Evolutionary conservation across 2,329 filamentous ascomycete species (phyloP).

Genomic region (Fusarium luffae): DNA sequence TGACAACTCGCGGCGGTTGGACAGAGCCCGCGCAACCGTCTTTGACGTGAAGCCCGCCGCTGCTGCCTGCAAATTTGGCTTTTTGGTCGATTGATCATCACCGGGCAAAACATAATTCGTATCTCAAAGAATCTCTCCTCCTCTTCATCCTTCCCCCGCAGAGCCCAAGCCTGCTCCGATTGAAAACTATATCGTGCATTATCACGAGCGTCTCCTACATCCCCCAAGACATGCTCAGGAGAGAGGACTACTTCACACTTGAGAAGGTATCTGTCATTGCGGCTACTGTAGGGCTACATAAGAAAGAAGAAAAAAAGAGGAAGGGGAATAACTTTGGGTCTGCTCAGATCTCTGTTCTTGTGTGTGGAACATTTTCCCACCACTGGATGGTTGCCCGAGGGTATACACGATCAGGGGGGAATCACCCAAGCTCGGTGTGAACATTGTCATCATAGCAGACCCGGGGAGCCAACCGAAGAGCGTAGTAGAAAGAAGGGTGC

Average conservation of each 20-base stretch:
- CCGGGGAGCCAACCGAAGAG: neutral
- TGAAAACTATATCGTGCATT: conserved; percentile 62
- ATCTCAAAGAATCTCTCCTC: conserved; percentile 15
- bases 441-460: conserved; percentile 44
- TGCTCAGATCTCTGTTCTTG: conserved; percentile 66
- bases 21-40: conserved; percentile 17
- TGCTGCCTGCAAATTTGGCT: conserved; percentile 69
- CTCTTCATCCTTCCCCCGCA: neutral
- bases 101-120: conserved; percentile 49
- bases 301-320: neutral
- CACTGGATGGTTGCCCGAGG: conserved; percentile 16
- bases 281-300: conserved; percentile 43
- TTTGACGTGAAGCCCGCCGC: conserved; percentile 39
- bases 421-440: conserved; percentile 42
- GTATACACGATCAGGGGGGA: conserved; percentile 26
- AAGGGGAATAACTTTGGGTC: conserved; percentile 11
- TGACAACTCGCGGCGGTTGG: conserved; percentile 55
- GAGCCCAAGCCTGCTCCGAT: conserved; percentile 59
- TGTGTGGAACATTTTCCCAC: conserved; percentile 38
- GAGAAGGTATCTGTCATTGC: conserved; percentile 51
- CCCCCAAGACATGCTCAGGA: neutral
- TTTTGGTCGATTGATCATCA: conserved; percentile 67
- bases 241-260: conserved; percentile 34
- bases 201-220: conserved; percentile 46
- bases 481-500: neutral